Base-by-base conservation (phyloP, 2,329 filamentous ascomycete genomes). In the Aureobasidium subglaciale region DNA sequence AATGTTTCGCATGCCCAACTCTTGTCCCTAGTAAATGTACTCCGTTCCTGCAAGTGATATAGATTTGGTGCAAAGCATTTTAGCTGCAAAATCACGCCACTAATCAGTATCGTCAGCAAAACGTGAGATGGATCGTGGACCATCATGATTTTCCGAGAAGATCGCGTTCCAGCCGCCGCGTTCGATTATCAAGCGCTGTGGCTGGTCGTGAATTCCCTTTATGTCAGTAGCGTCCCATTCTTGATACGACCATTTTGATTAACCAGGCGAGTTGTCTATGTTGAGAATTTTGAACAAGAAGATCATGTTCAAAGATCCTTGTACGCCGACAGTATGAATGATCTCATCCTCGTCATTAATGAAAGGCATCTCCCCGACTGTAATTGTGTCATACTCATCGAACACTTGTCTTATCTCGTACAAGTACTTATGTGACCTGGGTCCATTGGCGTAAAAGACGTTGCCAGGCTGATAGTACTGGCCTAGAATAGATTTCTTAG, bases 21-120 rank as follows among this genome's bases (percentile, higher is more conserved):
- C 84, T 64, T 87, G 82, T 10, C 84, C 84, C 65, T 87, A 83
- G 64, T 85, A 87, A 16, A 87, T 70, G 63, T 84, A 87, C 0
- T 82, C 74, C 0, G 84, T 86, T n/a, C 84, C 84, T 2, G 78
- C 75, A 59, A 84, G 79, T 50, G 82, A 71, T 3, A 73, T 75
- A 56, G 83, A 73, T 59, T 83, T 76, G 8, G 79, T 72, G 20
- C 82, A 78, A n/a, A 86, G 70, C 68, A 85, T 75, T 68, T 86
- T 86, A 10, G 78, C 79, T 16, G 79, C 77, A 7, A 70, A 64
- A 8, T 68, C 67, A 11, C 80, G 74, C 61, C 78, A 68, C 62
- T 76, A 69, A 4, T 78, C 75, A 16, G 69, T 70, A 32, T 80
- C 77, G 41, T 73, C 70, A 7, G 73, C 73, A 58, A 78, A 84